Percentiles rank a stretch among this genome's conserved stretches.
Evolutionary conservation across 2,329 filamentous ascomycete genomes (phyloP).

Genomic region (Coniella lustricola): DNA sequence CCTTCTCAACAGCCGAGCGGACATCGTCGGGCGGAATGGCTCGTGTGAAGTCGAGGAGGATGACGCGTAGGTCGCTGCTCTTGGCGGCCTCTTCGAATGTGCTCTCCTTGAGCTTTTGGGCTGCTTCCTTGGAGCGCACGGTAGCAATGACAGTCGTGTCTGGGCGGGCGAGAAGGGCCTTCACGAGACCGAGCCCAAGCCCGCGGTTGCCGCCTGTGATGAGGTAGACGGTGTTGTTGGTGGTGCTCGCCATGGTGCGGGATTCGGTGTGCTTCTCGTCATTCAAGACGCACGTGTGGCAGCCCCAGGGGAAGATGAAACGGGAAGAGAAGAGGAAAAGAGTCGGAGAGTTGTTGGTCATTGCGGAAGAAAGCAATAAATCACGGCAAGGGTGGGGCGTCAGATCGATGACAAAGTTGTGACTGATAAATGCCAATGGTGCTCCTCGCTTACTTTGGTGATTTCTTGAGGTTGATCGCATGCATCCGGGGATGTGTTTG

Average conservation of each 20-base stretch:
- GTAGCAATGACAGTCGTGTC: constrained; percentile 42
- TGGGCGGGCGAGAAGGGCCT: constrained; percentile 37
- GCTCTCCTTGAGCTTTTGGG: constrained; percentile 12
- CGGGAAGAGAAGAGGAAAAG: no score
- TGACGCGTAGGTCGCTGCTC: constrained; percentile 26
- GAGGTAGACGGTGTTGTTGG: constrained; percentile 26
- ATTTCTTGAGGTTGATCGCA: no score
- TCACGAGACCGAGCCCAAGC: constrained; percentile 31
- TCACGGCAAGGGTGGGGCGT: no score
- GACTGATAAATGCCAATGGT: no score
- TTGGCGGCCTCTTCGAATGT: constrained; percentile 19
- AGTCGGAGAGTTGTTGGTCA: no score
- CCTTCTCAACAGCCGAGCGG: neutral
- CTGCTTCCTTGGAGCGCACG: constrained; percentile 23
- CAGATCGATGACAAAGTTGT: no score
- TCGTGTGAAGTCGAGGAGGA: constrained; percentile 30
- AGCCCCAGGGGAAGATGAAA: no score
- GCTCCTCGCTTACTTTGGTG: no score
- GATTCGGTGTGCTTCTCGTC: no score
- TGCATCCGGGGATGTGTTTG: no score
- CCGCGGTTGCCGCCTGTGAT: constrained; percentile 36
- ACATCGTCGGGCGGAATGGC: constrained; percentile 21
- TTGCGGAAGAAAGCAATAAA: no score
- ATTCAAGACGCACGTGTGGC: no score
- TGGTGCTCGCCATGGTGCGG: neutral